Percentiles rank a stretch among this genome's conserved stretches.
Evolutionary conservation across 2,329 filamentous ascomycete genomes (phyloP).

Genomic region (Lojkania enalia): DNA sequence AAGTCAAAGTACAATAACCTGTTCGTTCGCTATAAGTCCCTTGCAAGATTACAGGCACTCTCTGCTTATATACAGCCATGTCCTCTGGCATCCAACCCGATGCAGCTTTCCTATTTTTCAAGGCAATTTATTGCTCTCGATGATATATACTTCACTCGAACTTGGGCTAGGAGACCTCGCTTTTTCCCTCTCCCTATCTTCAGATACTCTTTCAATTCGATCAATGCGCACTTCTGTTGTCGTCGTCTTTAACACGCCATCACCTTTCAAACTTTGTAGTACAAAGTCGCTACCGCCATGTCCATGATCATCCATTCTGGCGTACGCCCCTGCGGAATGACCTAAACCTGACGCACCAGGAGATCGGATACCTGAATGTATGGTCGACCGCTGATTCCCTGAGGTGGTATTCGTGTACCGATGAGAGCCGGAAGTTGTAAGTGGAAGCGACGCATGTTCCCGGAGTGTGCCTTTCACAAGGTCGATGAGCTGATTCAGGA

Average conservation of each 20-base stretch:
- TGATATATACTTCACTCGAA: slow-evolving; percentile 1
- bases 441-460: neutral
- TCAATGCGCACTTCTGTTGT: slow-evolving; percentile 21
- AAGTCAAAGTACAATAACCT: too few relatives aligned
- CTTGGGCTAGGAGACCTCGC: neutral
- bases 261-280: slow-evolving; percentile 11
- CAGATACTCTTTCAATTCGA: slow-evolving; percentile 10
- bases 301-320: slow-evolving; percentile 19
- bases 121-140: neutral
- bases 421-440: neutral
- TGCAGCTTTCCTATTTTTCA: too few relatives aligned
- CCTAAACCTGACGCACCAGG: slow-evolving; percentile 4
- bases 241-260: slow-evolving; percentile 24
- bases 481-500: slow-evolving; percentile 43
- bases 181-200: neutral
- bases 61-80: too few relatives aligned
- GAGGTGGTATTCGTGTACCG: neutral
- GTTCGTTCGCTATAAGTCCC: too few relatives aligned
- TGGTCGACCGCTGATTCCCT: neutral
- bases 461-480: slow-evolving; percentile 4
- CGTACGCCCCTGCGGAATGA: slow-evolving; percentile 16
- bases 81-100: too few relatives aligned
- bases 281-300: slow-evolving; percentile 7
- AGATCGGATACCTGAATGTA: neutral
- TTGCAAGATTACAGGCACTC: too few relatives aligned